phyloP scores from a whole-genome alignment of 2,329 filamentous ascomycete genomes.

The Cladophialophora yegresii region DNA sequence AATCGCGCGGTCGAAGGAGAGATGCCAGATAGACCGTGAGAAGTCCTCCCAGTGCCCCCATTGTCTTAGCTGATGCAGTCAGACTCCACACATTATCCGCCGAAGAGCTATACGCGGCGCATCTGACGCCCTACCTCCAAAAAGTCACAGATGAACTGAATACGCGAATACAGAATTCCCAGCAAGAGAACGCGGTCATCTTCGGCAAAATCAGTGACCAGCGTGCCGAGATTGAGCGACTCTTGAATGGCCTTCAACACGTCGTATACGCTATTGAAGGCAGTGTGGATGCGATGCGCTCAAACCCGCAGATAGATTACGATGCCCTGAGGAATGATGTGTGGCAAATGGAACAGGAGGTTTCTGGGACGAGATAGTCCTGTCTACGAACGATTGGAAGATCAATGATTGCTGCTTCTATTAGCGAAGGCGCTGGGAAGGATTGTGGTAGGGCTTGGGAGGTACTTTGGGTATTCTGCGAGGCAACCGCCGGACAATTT shows the following conservation, averaged over 20 bases:
- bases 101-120: slow-evolving; percentile 59
- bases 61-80: slow-evolving; percentile 13
- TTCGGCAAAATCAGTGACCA: slow-evolving; percentile 56
- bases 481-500: not conserved
- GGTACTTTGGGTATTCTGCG: not conserved
- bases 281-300: slow-evolving; percentile 47
- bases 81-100: slow-evolving; percentile 63
- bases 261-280: slow-evolving; percentile 61
- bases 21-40: slow-evolving; percentile 29
- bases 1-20: slow-evolving; percentile 41
- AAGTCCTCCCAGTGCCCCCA: not conserved
- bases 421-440: slow-evolving; percentile 30
- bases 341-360: slow-evolving; percentile 49
- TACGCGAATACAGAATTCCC: slow-evolving; percentile 52
- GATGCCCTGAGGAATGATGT: slow-evolving; percentile 47
- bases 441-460: slow-evolving; percentile 1
- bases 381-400: slow-evolving; percentile 3
- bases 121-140: slow-evolving; percentile 59
- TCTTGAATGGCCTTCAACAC: slow-evolving; percentile 58
- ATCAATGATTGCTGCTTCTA: slow-evolving; percentile 9
- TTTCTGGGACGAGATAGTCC: slow-evolving; percentile 38
- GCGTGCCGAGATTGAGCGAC: slow-evolving; percentile 57
- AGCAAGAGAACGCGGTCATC: slow-evolving; percentile 57
- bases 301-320: slow-evolving; percentile 36
- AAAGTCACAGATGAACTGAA: slow-evolving; percentile 54